Evolutionary conservation across 2,329 filamentous ascomycete species (phyloP).

Genomic region (Kalaharituber pfeilii): DNA sequence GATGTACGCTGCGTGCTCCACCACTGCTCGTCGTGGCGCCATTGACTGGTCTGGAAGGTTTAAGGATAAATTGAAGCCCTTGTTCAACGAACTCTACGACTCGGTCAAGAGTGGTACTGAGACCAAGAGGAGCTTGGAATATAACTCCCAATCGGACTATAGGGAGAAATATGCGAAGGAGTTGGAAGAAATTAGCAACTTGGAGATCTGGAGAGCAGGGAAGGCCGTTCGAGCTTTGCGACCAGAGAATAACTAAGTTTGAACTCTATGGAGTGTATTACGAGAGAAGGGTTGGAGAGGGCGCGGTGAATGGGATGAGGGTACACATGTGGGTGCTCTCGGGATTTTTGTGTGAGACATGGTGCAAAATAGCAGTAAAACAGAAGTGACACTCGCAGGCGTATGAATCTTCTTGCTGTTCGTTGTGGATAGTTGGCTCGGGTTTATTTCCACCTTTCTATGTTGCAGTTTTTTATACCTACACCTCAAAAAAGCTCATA

Average conservation of each 20-base stretch:
- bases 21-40: conserved; percentile 91
- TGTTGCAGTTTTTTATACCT: no score
- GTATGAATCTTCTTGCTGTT: no score
- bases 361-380: no score
- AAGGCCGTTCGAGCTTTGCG: conserved; percentile 88
- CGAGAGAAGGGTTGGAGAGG: no score
- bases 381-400: no score
- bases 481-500: no score
- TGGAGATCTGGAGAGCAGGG: conserved; percentile 98
- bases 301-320: no score
- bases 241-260: conserved; percentile 52
- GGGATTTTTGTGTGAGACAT: no score
- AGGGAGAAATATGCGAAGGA: conserved; percentile 93
- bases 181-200: conserved; percentile 92
- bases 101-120: conserved; percentile 78
- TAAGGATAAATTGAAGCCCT: conserved; percentile 96
- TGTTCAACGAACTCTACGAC: conserved; percentile 96
- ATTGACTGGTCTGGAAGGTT: conserved; percentile 97
- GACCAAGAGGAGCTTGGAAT: conserved; percentile 91
- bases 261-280: no score
- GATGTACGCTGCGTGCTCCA: conserved; percentile 99
- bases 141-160: conserved; percentile 93
- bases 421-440: no score
- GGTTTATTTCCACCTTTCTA: no score
- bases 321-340: no score